A percentile compares a stretch with the other conserved stretches of the same genome.
These are phyloP conservation scores for Neurospora africana DNA, from an alignment of 495 filamentous ascomycete species.

Conservation along the genomic window DNA sequence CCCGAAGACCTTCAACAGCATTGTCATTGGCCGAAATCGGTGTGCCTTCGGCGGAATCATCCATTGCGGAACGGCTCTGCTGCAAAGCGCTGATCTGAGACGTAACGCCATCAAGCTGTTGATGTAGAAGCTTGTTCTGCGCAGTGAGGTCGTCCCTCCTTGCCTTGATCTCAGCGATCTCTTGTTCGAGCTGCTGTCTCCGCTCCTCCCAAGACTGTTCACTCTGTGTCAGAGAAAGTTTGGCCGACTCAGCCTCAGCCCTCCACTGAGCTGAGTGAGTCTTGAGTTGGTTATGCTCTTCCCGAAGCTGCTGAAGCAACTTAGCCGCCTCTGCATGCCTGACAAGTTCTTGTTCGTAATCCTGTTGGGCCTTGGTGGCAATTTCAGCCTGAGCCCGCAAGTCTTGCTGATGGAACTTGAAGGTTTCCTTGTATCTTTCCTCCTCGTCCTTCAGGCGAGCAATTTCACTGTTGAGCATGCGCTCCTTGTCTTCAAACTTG, in stretches of 20 bases:
- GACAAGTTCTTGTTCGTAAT: slow-evolving; percentile 86
- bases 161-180: slow-evolving; percentile 64
- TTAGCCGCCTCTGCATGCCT: slow-evolving; percentile 92
- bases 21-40: slow-evolving; percentile 30
- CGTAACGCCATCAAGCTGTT: slow-evolving; percentile 75
- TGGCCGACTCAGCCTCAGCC: slow-evolving; percentile 71
- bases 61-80: slow-evolving; percentile 49
- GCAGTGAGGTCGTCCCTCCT: slow-evolving; percentile 69
- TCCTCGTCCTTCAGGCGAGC: slow-evolving; percentile 76
- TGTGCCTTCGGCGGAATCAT: slow-evolving; percentile 34
- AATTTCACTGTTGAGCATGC: slow-evolving; percentile 61
- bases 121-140: slow-evolving; percentile 80
- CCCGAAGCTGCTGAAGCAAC: slow-evolving; percentile 62
- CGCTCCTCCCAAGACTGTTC: slow-evolving; percentile 82
- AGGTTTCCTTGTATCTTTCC: slow-evolving; percentile 63
- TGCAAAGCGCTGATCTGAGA: slow-evolving; percentile 68
- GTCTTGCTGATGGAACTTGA: slow-evolving; percentile 79
- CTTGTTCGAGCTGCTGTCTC: slow-evolving; percentile 67
- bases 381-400: slow-evolving; percentile 89
- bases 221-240: slow-evolving; percentile 62
- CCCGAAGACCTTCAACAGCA: slow-evolving; percentile 64
- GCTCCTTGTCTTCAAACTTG: slow-evolving; percentile 69
- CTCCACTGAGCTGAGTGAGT: slow-evolving; percentile 59
- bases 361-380: slow-evolving; percentile 81
- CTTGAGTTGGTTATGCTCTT: slow-evolving; percentile 70